A percentile compares a stretch with the other conserved stretches of the same genome.
These are phyloP conservation scores for Starmerella stigmatis DNA, from an alignment of 805 yeast species.

Conservation along the genomic window DNA sequence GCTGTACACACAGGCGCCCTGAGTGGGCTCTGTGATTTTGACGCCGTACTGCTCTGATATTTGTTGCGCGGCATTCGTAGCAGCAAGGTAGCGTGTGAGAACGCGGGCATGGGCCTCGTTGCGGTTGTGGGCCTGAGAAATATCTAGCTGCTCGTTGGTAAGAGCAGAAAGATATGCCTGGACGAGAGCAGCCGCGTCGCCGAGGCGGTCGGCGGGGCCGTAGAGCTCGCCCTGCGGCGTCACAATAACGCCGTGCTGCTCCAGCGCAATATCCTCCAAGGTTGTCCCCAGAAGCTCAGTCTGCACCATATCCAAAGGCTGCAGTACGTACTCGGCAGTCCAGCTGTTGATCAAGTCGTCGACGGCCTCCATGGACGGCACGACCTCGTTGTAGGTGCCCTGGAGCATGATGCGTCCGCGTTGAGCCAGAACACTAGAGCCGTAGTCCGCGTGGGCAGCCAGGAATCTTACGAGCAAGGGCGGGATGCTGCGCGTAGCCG, in stretches of 20 bases:
- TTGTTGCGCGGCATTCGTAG: slow-evolving; percentile 29
- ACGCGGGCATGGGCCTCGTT: slow-evolving; percentile 64
- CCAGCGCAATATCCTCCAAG: slow-evolving; percentile 1
- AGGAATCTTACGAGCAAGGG: not conserved
- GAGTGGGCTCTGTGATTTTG: slow-evolving; percentile 32
- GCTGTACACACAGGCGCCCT: slow-evolving; percentile 44
- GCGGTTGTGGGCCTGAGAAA: slow-evolving; percentile 82
- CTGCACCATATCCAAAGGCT: too few relatives aligned
- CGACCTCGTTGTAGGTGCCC: slow-evolving; percentile 8
- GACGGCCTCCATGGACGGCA: slow-evolving; percentile 6
- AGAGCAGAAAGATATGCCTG: slow-evolving; percentile 49
- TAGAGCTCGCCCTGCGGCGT: slow-evolving; percentile 54
- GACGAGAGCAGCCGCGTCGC: slow-evolving; percentile 53
- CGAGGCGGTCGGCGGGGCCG: slow-evolving; percentile 42
- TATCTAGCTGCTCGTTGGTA: slow-evolving; percentile 59
- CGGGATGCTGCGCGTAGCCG: slow-evolving; percentile 8
- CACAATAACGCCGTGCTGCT: slow-evolving; percentile 30
- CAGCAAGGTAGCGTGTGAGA: slow-evolving; percentile 52
- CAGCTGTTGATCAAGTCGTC: slow-evolving; percentile 4
- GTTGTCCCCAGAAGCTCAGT: too few relatives aligned
- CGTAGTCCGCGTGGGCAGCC: not conserved
- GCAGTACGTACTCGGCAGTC: slow-evolving; percentile 4
- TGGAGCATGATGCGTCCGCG: not conserved
- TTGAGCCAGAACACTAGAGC: not conserved
- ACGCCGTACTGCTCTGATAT: slow-evolving; percentile 37